These are phyloP conservation scores for Claviceps quebecensis DNA, from an alignment of 2,329 filamentous ascomycete genomes.

Conservation along the genomic window DNA sequence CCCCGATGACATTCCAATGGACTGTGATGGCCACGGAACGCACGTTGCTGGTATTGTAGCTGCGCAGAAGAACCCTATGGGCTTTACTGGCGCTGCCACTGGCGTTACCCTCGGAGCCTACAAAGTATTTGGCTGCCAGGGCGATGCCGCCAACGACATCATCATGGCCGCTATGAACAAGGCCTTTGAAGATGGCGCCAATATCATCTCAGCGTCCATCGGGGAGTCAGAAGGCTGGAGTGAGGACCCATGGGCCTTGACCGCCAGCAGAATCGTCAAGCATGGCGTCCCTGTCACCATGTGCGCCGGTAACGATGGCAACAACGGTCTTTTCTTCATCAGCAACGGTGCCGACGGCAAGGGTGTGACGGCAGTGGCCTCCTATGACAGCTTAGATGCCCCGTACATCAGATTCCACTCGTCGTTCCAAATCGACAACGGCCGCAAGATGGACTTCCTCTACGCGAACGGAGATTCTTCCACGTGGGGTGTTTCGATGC, in stretches of 20 bases:
- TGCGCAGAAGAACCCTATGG: conserved; percentile 21
- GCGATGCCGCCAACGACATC: conserved; percentile 20
- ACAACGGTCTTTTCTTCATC: conserved; percentile 25
- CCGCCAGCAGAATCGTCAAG: conserved; percentile 27
- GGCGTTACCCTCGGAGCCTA: conserved; percentile 25
- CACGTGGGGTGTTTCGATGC: conserved; percentile 8
- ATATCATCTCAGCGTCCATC: conserved; percentile 16
- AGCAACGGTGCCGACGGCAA: conserved; percentile 25
- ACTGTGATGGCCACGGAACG: conserved; percentile 28
- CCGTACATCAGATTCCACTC: conserved; percentile 25
- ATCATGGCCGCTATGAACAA: conserved; percentile 24
- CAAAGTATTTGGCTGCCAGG: conserved; percentile 22
- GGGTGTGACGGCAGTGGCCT: conserved; percentile 29
- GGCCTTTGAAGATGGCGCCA: conserved; percentile 25
- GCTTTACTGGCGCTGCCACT: conserved; percentile 26
- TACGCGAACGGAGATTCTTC: background rate
- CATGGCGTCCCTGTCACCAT: conserved; percentile 26
- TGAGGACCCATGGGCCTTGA: conserved; percentile 19
- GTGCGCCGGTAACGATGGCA: conserved; percentile 31
- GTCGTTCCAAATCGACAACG: conserved; percentile 19
- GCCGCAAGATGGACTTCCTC: background rate
- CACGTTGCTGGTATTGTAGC: conserved; percentile 32
- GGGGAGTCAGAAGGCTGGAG: conserved; percentile 12
- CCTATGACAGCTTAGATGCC: conserved; percentile 25
- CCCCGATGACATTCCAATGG: conserved; percentile 25